Base-by-base conservation (phyloP, 805 yeast genomes). In the Kodamaea kakaduensis region DNA sequence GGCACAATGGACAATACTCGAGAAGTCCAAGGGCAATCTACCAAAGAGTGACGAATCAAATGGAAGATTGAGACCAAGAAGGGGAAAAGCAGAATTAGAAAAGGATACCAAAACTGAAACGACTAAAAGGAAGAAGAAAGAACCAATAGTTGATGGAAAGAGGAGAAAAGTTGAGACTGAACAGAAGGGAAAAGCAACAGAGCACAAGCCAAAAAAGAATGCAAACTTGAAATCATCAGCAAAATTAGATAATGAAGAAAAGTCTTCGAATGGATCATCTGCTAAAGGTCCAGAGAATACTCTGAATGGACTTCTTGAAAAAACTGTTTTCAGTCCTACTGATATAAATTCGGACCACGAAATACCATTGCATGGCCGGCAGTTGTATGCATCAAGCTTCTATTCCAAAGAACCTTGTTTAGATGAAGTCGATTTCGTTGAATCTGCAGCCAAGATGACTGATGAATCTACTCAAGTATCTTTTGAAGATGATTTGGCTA, bases 301-400 rank as follows among this genome's bases (percentile, higher is more conserved):
- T n/a, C n/a, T n/a, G n/a, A n/a, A n/a, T n/a, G n/a, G n/a, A n/a
- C n/a, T n/a, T n/a, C n/a, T n/a, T n/a, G n/a, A n/a, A n/a, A n/a
- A n/a, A n/a, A n/a, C n/a, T n/a, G n/a, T n/a, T n/a, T n/a, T 48
- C 44, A 69, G 63, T 41, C 73, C 73, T 1, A 44, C 51, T 5
- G 61, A 60, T 36, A 58, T 67, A 16, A 47, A 42, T 7, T 49
- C 52, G 0, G 73, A 67, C 42, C 50, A 64, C 1, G 37, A 41
- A 12, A 46, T 54, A 1, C 48, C 50, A 2, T 44, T 50, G 8
- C 35, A 41, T 6, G 45, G 40, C 10, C 31, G 58, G 9, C 35
- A 36, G 10, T 26, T 54, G 17, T 54, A 38, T 29, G 45, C 39
- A 16, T 42, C 43, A 6, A 45, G 48, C 6, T 45, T 54, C 9